Evolutionary conservation across 306 rosid species (phyloP), one percentile per base, ranked within the genome.

Genomic region (Rubus parviflorus): DNA sequence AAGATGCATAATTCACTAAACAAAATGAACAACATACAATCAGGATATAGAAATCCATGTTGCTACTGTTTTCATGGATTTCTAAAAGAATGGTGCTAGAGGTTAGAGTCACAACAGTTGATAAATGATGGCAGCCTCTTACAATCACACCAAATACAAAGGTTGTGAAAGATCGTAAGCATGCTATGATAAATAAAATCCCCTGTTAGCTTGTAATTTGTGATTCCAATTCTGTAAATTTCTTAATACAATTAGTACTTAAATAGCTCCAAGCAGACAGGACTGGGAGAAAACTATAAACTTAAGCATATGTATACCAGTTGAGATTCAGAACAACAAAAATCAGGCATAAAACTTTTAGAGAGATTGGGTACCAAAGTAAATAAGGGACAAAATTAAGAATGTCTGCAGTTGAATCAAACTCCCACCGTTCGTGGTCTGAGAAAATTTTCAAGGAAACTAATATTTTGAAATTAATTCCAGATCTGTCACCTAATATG

Each of bases 301-400:
- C 43, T 22, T 8, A 77, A 56, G 62, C 22, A 70, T 63, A 54
- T 45, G 16, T 37, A 25, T 14, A 60, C 45, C 8, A 53, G 66
- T 74, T 70, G 15, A n/a, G 23, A 30, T 45, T 45, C 48, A 60
- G 63, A 68, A 23, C 45, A 14, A 14, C 6, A 51, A n/a, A n/a
- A 12, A 53, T 57, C 23, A 14, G 22, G 17, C 25, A 56, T 4
- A 7, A 41, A 56, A 42, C 45, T 54, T 35, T 25, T 61, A 25
- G 63, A 51, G 16, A 68, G 48, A 46, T 66, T 35, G 23, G 40
- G 47, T n/a, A 58, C 51, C 56, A 53, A 61, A 16, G 52, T 52
- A 72, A 22, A 75, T 72, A 35, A 12, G 75, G 68, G 40, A 20
- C 70, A 56, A 72, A 58, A 14, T 52, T 40, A 12, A 40, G 43